phyloP scores from a whole-genome alignment of 2,329 filamentous ascomycete genomes.

The Arthroderma sp. region DNA sequence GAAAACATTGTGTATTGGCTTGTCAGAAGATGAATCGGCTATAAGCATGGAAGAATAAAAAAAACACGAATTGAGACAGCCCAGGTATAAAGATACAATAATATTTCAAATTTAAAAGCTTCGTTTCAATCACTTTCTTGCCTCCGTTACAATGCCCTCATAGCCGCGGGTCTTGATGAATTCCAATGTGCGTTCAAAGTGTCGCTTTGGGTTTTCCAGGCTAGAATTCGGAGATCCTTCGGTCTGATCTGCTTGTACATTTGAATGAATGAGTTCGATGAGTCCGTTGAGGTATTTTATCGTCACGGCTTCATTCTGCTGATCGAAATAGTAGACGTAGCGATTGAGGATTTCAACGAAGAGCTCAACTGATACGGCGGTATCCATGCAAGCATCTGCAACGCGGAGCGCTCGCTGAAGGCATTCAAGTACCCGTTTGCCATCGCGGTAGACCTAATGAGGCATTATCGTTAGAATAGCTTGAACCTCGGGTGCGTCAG shows the following conservation, averaged over 20 bases:
- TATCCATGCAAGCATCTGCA: slow-evolving; percentile 98
- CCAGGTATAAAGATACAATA: too few species aligned
- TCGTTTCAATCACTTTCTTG: slow-evolving; percentile 29
- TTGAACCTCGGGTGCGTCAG: background rate
- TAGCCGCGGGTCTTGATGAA: slow-evolving; percentile 88
- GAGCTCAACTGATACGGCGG: slow-evolving; percentile 87
- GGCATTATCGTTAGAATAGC: background rate
- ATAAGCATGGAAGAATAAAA: too few species aligned
- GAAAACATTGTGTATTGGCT: too few species aligned
- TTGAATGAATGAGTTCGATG: slow-evolving; percentile 96
- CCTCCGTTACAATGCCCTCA: slow-evolving; percentile 70
- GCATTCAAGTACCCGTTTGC: slow-evolving; percentile 92
- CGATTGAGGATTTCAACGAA: slow-evolving; percentile 97
- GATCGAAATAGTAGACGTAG: slow-evolving; percentile 99
- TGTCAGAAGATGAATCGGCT: too few species aligned
- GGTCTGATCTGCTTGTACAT: slow-evolving; percentile 71
- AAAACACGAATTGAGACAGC: too few species aligned
- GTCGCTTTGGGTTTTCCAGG: slow-evolving; percentile 78
- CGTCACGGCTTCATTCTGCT: slow-evolving; percentile 96
- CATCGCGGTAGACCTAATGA: slow-evolving; percentile 71
- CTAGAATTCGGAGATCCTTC: slow-evolving; percentile 49
- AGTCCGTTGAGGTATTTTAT: slow-evolving; percentile 96
- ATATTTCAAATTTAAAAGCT: background rate
- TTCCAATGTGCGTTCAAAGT: slow-evolving; percentile 88
- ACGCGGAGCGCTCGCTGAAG: slow-evolving; percentile 89